Evolutionary conservation across 2,329 filamentous ascomycete species (phyloP).

Genomic region (Penicillium brasilianum): DNA sequence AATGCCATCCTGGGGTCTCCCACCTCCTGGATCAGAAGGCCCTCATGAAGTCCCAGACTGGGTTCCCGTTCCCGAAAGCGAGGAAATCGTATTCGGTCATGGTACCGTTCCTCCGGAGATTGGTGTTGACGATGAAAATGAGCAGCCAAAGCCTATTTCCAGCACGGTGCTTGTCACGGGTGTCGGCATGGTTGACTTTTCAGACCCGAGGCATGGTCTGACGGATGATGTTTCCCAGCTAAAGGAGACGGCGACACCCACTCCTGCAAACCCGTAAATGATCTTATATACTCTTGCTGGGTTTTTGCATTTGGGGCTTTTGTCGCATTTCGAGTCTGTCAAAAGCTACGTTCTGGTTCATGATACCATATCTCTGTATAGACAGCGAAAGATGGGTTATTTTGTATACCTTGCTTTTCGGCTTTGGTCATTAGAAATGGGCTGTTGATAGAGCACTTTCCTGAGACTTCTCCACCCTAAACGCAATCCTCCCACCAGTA

Average conservation of each 20-base stretch:
- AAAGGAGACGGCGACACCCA: background rate
- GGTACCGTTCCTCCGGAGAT: conserved; percentile 37
- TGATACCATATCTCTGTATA: background rate
- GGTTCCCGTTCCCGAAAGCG: conserved; percentile 43
- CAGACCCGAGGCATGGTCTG: conserved; percentile 18
- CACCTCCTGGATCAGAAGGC: conserved; percentile 73
- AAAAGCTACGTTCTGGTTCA: background rate
- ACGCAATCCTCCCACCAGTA: too few relatives aligned
- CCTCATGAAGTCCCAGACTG: conserved; percentile 67
- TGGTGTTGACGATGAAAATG: conserved; percentile 30
- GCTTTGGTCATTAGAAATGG: too few relatives aligned
- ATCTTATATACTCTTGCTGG: background rate
- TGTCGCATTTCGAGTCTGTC: background rate
- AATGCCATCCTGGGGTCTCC: conserved; percentile 84
- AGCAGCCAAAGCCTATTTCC: conserved; percentile 21
- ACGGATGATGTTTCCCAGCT: conserved; percentile 1
- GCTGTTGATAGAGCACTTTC: background rate
- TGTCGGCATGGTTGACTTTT: conserved; percentile 44
- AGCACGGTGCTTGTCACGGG: conserved; percentile 40
- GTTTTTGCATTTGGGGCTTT: background rate
- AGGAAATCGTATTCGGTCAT: conserved; percentile 48
- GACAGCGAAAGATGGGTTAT: background rate
- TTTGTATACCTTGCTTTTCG: too few relatives aligned
- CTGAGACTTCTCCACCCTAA: too few relatives aligned
- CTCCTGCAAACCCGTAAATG: background rate